Conservation (phyloP, 2,329 filamentous ascomycete genomes). For the Colletotrichum sp. region DNA sequence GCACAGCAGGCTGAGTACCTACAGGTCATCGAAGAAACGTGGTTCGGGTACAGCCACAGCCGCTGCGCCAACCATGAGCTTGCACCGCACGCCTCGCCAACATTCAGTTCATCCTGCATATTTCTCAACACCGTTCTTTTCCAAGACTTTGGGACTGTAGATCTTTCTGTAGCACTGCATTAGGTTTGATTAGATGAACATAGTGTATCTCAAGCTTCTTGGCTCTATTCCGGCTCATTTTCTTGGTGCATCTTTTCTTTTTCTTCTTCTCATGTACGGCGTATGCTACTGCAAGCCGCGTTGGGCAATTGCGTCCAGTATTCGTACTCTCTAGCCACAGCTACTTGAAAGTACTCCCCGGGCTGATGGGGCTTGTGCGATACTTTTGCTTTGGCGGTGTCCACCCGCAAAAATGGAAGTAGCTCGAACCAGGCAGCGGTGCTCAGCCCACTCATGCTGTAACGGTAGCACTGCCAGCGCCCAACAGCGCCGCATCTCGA, state of each 20-base stretch:
- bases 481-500: slow-evolving; percentile 9
- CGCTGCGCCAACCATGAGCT: neutral
- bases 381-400: neutral
- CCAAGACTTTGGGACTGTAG: neutral
- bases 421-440: neutral
- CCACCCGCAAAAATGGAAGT: neutral
- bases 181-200: neutral
- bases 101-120: neutral
- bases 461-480: slow-evolving; percentile 11
- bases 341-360: neutral
- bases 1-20: neutral
- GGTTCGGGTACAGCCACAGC: slow-evolving; percentile 2
- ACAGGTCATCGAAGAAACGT: slow-evolving; percentile 12
- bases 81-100: neutral
- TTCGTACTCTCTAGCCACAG: neutral
- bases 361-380: neutral
- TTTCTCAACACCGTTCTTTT: neutral
- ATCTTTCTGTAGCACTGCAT: neutral
- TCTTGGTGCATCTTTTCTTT: neutral
- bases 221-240: neutral
- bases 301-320: neutral
- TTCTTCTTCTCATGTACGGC: neutral
- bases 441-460: neutral
- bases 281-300: neutral
- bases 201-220: neutral